phyloP scores from a whole-genome alignment of 1,284 basidiomycete species.

The Ceratobasidium sp. region DNA sequence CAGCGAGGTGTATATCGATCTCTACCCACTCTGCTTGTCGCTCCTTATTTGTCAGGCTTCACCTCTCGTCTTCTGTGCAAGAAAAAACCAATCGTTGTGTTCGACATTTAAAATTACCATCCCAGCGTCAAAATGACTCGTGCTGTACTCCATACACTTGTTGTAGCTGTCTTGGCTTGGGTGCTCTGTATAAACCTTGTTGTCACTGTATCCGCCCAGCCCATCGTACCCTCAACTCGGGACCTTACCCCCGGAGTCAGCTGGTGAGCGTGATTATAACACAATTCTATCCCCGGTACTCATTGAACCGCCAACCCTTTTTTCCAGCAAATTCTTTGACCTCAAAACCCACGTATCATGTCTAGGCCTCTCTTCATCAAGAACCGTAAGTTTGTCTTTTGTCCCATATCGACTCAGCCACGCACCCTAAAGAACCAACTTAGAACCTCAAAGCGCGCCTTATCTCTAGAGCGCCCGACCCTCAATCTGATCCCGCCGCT shows the following conservation, averaged over 20 bases:
- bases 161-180: neutral
- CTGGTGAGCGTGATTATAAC: neutral
- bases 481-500: neutral
- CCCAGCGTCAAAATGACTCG: slow-evolving; percentile 1
- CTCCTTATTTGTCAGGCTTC: neutral
- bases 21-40: no score
- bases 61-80: neutral
- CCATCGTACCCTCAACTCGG: neutral
- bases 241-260: neutral
- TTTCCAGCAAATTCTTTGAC: neutral
- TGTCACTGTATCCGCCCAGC: neutral
- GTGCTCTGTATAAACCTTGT: neutral
- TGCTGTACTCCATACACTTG: neutral
- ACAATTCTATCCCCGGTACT: neutral
- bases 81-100: no score
- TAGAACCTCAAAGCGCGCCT: slow-evolving; percentile 7
- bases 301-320: neutral
- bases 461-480: slow-evolving; percentile 1
- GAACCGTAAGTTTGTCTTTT: neutral
- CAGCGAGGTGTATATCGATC: no score
- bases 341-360: neutral
- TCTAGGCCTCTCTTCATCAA: neutral
- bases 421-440: neutral
- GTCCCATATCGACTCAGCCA: neutral
- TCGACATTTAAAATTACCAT: neutral